Evolutionary conservation across 2,329 filamentous ascomycete genomes (phyloP).

Genomic region (Talaromyces marneffei): DNA sequence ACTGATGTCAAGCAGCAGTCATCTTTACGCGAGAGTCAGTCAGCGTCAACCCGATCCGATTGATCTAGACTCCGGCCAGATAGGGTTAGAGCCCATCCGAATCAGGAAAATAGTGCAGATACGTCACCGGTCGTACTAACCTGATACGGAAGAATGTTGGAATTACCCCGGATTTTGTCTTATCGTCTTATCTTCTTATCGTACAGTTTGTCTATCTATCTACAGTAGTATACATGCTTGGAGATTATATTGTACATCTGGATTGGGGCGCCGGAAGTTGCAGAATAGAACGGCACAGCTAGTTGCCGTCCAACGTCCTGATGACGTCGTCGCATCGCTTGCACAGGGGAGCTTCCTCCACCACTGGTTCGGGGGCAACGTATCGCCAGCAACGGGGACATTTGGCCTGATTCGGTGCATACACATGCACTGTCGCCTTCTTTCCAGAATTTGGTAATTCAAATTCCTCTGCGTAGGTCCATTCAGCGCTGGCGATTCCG

Average conservation of each 20-base stretch:
- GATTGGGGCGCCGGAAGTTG: not conserved
- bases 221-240: not conserved
- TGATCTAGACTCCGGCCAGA: not conserved
- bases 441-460: conserved; percentile 27
- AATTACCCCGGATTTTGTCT: not conserved
- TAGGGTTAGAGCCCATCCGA: not conserved
- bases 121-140: not conserved
- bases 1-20: conserved; percentile 2
- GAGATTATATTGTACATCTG: not conserved
- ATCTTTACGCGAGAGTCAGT: not conserved
- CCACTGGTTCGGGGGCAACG: conserved; percentile 48
- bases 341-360: conserved; percentile 59
- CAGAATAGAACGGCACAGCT: not conserved
- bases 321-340: conserved; percentile 66
- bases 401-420: conserved; percentile 55
- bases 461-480: conserved; percentile 41
- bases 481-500: conserved; percentile 30
- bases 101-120: not conserved
- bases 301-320: conserved; percentile 25
- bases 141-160: not conserved
- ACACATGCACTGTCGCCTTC: conserved; percentile 35
- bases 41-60: not conserved
- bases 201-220: not conserved
- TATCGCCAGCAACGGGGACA: conserved; percentile 89
- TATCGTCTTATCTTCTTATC: not conserved